These are phyloP conservation scores for Thalassia testudinum DNA, from an alignment of 116 monocot genomes.

Conservation along the genomic window DNA sequence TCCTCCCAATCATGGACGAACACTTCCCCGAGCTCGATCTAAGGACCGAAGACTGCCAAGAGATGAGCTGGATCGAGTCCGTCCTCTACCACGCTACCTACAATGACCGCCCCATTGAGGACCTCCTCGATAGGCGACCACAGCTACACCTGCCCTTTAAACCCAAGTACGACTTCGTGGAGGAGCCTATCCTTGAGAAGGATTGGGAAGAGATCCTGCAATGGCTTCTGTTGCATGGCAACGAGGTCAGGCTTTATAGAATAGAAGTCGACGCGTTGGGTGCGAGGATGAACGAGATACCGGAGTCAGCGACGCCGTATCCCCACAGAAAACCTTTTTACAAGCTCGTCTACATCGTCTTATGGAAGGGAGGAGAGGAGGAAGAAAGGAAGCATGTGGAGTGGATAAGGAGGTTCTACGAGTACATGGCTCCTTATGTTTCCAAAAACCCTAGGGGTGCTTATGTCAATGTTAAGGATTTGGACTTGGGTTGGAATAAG, in stretches of 20 bases:
- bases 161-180: slow-evolving; percentile 33
- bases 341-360: neutral
- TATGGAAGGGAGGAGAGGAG: neutral
- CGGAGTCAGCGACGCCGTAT: slow-evolving; percentile 7
- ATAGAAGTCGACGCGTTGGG: slow-evolving; percentile 27
- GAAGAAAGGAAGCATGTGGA: neutral
- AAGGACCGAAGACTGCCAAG: neutral
- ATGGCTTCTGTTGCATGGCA: neutral
- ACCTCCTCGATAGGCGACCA: slow-evolving; percentile 3
- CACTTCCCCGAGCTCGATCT: neutral
- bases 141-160: slow-evolving; percentile 18
- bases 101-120: neutral
- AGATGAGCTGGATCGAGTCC: neutral
- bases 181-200: slow-evolving; percentile 13
- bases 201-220: slow-evolving; percentile 19
- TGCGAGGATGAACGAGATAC: slow-evolving; percentile 14
- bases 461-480: slow-evolving; percentile 30
- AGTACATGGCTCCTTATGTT: slow-evolving; percentile 19
- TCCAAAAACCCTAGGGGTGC: slow-evolving; percentile 23
- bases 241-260: slow-evolving; percentile 1
- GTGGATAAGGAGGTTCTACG: slow-evolving; percentile 19
- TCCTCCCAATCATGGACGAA: neutral
- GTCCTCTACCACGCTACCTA: neutral
- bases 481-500: slow-evolving; percentile 20
- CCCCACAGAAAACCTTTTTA: slow-evolving; percentile 13